phyloP scores from a whole-genome alignment of 192 early-diverging fungal genomes.

The Rhizophagus sp. region DNA sequence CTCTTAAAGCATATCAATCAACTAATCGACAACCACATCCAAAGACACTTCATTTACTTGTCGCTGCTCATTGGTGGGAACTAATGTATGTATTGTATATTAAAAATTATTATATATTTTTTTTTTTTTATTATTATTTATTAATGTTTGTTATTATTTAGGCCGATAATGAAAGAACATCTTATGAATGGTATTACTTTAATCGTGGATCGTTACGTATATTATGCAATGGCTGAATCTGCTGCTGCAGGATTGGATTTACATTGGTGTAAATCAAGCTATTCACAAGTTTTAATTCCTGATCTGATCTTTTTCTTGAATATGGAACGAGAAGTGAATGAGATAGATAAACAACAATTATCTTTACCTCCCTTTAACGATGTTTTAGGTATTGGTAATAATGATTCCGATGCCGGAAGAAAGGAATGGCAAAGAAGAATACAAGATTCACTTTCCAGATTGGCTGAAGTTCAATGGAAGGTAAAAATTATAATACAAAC shows the following conservation, averaged over 20 bases:
- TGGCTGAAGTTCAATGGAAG: constrained; percentile 28
- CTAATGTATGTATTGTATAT: constrained; percentile 15
- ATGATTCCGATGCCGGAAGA: not conserved
- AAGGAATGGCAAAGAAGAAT: constrained; percentile 26
- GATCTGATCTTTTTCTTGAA: constrained; percentile 29
- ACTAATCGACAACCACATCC: constrained; percentile 21
- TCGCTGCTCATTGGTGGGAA: constrained; percentile 32
- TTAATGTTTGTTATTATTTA: not conserved
- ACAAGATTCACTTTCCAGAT: constrained; percentile 18
- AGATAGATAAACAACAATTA: not conserved
- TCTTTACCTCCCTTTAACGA: not conserved
- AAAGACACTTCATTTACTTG: constrained; percentile 29
- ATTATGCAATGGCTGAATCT: constrained; percentile 24
- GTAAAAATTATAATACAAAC: not conserved
- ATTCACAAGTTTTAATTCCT: constrained; percentile 14
- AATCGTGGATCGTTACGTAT: constrained; percentile 28
- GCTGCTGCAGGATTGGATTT: constrained; percentile 19
- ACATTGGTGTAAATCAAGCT: constrained; percentile 26
- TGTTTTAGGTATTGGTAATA: not conserved
- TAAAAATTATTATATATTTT: too few relatives aligned
- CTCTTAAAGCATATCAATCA: constrained; percentile 18
- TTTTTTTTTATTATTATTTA: not conserved
- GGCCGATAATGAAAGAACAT: constrained; percentile 27
- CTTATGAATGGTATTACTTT: constrained; percentile 20
- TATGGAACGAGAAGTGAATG: not conserved